Evolutionary conservation across 805 yeast species (phyloP).

Genomic region (Ogataea trehaloabstinens): DNA sequence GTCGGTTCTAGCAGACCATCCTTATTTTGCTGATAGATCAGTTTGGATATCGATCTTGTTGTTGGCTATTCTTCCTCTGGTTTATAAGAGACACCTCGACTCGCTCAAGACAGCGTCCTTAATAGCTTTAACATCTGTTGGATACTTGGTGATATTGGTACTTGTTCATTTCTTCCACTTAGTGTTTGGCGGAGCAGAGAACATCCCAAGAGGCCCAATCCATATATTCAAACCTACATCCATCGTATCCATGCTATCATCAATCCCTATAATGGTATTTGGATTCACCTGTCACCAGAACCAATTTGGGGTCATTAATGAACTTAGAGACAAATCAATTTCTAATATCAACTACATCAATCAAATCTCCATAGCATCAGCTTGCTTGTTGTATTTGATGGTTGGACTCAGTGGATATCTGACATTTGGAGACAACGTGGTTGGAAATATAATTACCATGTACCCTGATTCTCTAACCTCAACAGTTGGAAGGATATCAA

Average conservation of each 20-base stretch:
- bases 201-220: conserved; percentile 51
- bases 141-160: conserved; percentile 71
- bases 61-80: conserved; percentile 56
- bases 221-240: conserved; percentile 46
- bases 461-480: conserved; percentile 66
- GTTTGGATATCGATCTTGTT: conserved; percentile 64
- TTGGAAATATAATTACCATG: conserved; percentile 77
- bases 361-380: conserved; percentile 51
- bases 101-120: conserved; percentile 84
- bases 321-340: conserved; percentile 58
- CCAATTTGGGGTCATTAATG: conserved; percentile 86
- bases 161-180: conserved; percentile 68
- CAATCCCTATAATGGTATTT: conserved; percentile 89
- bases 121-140: conserved; percentile 78
- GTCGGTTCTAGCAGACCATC: conserved; percentile 17
- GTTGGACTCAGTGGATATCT: conserved; percentile 84
- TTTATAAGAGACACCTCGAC: conserved; percentile 72
- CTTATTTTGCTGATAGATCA: conserved; percentile 38
- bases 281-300: conserved; percentile 97
- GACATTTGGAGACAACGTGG: conserved; percentile 79
- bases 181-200: conserved; percentile 51
- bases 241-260: conserved; percentile 51
- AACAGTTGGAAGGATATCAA: conserved; percentile 76
- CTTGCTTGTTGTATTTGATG: conserved; percentile 58
- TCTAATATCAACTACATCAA: conserved; percentile 46